These are phyloP conservation scores for Penicillium sp. DNA, from an alignment of 2,329 filamentous ascomycete genomes.

Conservation along the genomic window DNA sequence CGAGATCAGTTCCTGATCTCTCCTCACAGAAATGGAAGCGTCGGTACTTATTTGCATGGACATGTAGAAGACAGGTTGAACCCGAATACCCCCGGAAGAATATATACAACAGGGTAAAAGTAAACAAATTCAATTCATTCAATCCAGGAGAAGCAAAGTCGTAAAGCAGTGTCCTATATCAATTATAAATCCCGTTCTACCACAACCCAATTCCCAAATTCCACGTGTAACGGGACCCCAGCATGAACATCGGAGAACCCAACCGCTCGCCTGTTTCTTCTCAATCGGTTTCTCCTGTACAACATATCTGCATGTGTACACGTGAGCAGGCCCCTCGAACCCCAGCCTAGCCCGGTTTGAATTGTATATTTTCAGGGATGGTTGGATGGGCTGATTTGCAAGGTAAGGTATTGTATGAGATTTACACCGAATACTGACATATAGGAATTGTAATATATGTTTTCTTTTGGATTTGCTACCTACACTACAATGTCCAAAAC, in stretches of 20 bases:
- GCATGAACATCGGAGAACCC: too few relatives aligned
- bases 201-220: background rate
- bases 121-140: too few relatives aligned
- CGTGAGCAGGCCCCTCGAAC: background rate
- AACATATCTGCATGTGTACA: background rate
- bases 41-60: background rate
- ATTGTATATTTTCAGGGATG: background rate
- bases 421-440: background rate
- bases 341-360: background rate
- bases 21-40: background rate
- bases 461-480: background rate
- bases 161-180: too few relatives aligned
- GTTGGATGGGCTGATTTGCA: background rate
- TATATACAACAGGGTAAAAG: background rate
- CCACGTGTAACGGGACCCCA: background rate
- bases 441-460: too few relatives aligned
- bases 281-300: background rate
- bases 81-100: background rate
- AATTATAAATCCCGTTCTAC: background rate
- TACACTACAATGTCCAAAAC: too few relatives aligned
- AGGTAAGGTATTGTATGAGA: background rate
- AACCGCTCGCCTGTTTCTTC: background rate
- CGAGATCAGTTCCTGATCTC: conserved; percentile 4
- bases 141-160: too few relatives aligned
- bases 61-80: background rate